Percentiles rank a stretch among this genome's conserved stretches.
Evolutionary conservation across 257 asterid genomes (phyloP).

Genomic region (Echites panduratus): DNA sequence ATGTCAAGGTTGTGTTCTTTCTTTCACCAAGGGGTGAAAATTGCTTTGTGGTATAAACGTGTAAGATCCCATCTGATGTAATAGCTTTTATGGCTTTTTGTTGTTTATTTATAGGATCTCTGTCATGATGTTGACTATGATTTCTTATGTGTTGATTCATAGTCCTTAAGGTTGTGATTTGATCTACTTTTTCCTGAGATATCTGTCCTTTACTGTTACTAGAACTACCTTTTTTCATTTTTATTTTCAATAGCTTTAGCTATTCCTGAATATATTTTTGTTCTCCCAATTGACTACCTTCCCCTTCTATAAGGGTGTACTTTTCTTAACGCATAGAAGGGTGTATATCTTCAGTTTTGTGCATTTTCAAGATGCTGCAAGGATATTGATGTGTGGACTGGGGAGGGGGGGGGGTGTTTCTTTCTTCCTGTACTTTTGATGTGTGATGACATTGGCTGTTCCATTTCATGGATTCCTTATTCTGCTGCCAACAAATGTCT

Average conservation of each 20-base stretch:
- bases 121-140: background rate
- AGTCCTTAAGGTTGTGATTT: constrained; percentile 30
- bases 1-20: constrained; percentile 8
- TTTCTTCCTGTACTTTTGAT: background rate
- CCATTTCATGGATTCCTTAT: background rate
- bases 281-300: background rate
- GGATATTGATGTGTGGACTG: background rate
- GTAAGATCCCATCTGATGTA: constrained; percentile 26
- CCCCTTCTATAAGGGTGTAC: too few species aligned
- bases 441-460: background rate
- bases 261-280: background rate
- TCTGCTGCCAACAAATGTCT: background rate
- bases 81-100: constrained; percentile 30
- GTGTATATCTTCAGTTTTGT: background rate
- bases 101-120: constrained; percentile 25
- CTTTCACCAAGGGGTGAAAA: constrained; percentile 20
- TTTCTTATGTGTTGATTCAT: constrained; percentile 24
- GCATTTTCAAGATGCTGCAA: background rate
- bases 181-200: constrained; percentile 22
- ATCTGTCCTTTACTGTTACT: background rate
- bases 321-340: background rate
- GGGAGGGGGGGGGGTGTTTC: too few species aligned
- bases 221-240: background rate
- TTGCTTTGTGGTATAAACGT: constrained; percentile 19
- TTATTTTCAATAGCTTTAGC: background rate